Percentiles rank a stretch among this genome's conserved stretches.
Evolutionary conservation across 331 rosid species (phyloP).

Genomic region (Telfairia occidentalis): DNA sequence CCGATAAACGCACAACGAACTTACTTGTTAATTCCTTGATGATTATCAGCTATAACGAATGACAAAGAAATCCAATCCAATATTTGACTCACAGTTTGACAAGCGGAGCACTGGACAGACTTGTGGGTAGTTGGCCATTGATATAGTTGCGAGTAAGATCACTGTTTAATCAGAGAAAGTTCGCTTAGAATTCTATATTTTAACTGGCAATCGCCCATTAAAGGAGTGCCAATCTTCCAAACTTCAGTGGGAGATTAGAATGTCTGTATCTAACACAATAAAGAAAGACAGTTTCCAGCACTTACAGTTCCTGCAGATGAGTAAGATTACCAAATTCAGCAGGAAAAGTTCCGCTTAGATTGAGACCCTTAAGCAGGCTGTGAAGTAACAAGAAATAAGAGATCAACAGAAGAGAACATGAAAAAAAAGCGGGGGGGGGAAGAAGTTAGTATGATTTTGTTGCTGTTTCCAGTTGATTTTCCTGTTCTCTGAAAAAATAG

Average conservation of each 20-base stretch:
- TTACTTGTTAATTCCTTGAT: background rate
- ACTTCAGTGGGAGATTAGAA: background rate
- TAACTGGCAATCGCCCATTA: background rate
- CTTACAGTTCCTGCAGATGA: conserved; percentile 50
- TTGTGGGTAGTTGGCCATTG: conserved; percentile 56
- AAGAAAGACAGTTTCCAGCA: conserved; percentile 12
- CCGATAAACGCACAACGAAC: background rate
- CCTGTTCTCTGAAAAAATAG: no score
- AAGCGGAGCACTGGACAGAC: conserved; percentile 42
- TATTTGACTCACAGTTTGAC: conserved; percentile 36
- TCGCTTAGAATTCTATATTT: background rate
- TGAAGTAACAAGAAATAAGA: background rate
- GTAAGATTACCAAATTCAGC: conserved; percentile 66
- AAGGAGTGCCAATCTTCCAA: background rate
- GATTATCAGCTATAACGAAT: background rate
- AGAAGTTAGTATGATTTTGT: background rate
- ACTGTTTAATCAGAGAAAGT: conserved; percentile 26
- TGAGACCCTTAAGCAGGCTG: conserved; percentile 48
- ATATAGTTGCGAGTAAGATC: conserved; percentile 67
- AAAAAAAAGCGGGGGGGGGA: background rate
- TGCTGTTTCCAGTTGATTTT: background rate
- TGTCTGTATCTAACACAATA: background rate
- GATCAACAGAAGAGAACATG: background rate
- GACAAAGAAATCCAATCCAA: background rate
- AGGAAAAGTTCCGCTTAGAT: conserved; percentile 48